phyloP scores from a whole-genome alignment of 2,329 filamentous ascomycete species.

The Xylariaceae sp. region DNA sequence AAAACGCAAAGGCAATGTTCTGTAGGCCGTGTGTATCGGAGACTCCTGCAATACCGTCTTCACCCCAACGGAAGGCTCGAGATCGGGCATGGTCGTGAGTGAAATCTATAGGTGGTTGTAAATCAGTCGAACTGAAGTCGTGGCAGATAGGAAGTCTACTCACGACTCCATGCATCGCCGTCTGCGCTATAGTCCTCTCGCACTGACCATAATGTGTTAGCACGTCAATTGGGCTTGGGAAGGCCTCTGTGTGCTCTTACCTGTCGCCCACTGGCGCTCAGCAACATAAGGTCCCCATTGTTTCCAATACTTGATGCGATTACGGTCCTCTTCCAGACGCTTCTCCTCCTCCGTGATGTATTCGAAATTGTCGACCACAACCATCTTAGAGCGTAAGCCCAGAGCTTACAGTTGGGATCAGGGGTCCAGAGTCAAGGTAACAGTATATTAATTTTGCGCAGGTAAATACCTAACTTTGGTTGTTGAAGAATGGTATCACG shows the following conservation, averaged over 20 bases:
- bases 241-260: slow-evolving; percentile 54
- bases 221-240: slow-evolving; percentile 1
- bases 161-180: slow-evolving; percentile 95
- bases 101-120: slow-evolving; percentile 69
- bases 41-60: slow-evolving; percentile 95
- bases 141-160: slow-evolving; percentile 48
- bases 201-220: slow-evolving; percentile 56
- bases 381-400: slow-evolving; percentile 64
- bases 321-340: slow-evolving; percentile 83
- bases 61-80: slow-evolving; percentile 91
- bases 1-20: slow-evolving; percentile 95
- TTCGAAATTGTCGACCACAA: slow-evolving; percentile 86
- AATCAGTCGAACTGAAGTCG: slow-evolving; percentile 35
- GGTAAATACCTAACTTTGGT: background rate
- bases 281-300: slow-evolving; percentile 95
- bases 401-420: background rate
- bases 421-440: background rate
- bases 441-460: background rate
- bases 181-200: slow-evolving; percentile 90
- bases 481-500: background rate
- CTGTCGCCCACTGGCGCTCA: slow-evolving; percentile 95
- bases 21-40: slow-evolving; percentile 88
- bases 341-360: slow-evolving; percentile 91
- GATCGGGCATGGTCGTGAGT: slow-evolving; percentile 90
- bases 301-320: slow-evolving; percentile 93